Percentiles rank a stretch among this genome's conserved stretches.
Conservation (phyloP, 352 stramenopile species). For the Discostella stelligera region DNA sequence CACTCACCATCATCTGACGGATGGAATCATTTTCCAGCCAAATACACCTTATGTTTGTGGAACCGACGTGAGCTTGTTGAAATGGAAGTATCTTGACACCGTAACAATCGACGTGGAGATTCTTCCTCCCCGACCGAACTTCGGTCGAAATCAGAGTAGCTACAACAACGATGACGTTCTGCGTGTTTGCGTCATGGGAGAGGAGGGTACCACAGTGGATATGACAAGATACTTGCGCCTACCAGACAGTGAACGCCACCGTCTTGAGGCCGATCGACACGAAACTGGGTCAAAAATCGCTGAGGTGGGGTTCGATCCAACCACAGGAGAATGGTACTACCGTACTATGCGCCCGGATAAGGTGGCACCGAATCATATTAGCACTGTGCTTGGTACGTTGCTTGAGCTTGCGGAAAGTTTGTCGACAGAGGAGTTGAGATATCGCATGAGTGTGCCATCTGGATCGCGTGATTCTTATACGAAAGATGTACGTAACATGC, state of each 20-base stretch:
- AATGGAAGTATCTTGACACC: slow-evolving; percentile 84
- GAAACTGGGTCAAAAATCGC: slow-evolving; percentile 72
- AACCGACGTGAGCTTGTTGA: slow-evolving; percentile 75
- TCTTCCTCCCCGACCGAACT: slow-evolving; percentile 43
- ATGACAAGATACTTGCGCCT: slow-evolving; percentile 77
- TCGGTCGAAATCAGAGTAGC: slow-evolving; percentile 31
- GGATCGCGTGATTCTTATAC: slow-evolving; percentile 63
- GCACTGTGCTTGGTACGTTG: slow-evolving; percentile 75
- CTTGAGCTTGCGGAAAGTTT: slow-evolving; percentile 77
- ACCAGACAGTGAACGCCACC: slow-evolving; percentile 62
- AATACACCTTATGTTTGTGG: slow-evolving; percentile 77
- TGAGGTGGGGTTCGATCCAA: slow-evolving; percentile 79
- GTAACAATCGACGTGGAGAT: slow-evolving; percentile 82
- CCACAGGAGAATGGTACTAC: slow-evolving; percentile 83
- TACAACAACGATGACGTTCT: slow-evolving; percentile 54
- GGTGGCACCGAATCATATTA: slow-evolving; percentile 78
- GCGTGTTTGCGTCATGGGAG: slow-evolving; percentile 63
- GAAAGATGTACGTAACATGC: slow-evolving; percentile 72
- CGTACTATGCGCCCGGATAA: slow-evolving; percentile 80
- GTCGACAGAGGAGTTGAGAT: slow-evolving; percentile 76
- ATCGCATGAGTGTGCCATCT: slow-evolving; percentile 72
- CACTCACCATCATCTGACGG: slow-evolving; percentile 78
- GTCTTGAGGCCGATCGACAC: slow-evolving; percentile 72
- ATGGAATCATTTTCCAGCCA: slow-evolving; percentile 82
- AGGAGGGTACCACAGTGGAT: slow-evolving; percentile 68